Evolutionary conservation across 805 yeast genomes (phyloP).

Genomic region (Schwanniomyces occidentalis): DNA sequence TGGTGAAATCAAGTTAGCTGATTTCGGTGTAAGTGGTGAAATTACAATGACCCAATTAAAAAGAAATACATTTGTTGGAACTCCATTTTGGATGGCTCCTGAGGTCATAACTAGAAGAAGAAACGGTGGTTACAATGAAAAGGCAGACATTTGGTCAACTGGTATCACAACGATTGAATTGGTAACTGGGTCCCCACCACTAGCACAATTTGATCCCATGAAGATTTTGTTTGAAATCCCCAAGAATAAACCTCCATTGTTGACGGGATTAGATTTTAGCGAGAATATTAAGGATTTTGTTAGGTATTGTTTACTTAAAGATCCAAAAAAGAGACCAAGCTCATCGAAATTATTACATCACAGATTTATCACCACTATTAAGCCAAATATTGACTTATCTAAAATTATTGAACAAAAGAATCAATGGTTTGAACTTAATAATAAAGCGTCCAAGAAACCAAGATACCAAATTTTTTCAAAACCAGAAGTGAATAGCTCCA

Average conservation of each 20-base stretch:
- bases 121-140: conserved; percentile 68
- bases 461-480: conserved; percentile 7
- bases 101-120: conserved; percentile 65
- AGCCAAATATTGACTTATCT: conserved; percentile 29
- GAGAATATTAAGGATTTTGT: conserved; percentile 66
- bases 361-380: conserved; percentile 46
- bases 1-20: conserved; percentile 81
- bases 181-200: conserved; percentile 80
- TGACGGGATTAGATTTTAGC: conserved; percentile 45
- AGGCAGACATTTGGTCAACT: conserved; percentile 94
- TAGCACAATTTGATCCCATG: conserved; percentile 70
- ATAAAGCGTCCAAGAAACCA: conserved; percentile 12
- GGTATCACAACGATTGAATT: conserved; percentile 92
- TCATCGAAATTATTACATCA: conserved; percentile 56
- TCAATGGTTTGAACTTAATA: conserved; percentile 24
- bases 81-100: conserved; percentile 99
- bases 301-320: conserved; percentile 62
- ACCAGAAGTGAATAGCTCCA: conserved; percentile 2
- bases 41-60: conserved; percentile 53
- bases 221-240: conserved; percentile 74
- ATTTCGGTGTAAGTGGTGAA: conserved; percentile 92
- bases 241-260: conserved; percentile 59
- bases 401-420: conserved; percentile 44
- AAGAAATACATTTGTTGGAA: conserved; percentile 84
- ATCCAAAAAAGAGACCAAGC: conserved; percentile 64